Conservation (phyloP, 2,329 filamentous ascomycete genomes). For the Colletotrichum zoysiae region DNA sequence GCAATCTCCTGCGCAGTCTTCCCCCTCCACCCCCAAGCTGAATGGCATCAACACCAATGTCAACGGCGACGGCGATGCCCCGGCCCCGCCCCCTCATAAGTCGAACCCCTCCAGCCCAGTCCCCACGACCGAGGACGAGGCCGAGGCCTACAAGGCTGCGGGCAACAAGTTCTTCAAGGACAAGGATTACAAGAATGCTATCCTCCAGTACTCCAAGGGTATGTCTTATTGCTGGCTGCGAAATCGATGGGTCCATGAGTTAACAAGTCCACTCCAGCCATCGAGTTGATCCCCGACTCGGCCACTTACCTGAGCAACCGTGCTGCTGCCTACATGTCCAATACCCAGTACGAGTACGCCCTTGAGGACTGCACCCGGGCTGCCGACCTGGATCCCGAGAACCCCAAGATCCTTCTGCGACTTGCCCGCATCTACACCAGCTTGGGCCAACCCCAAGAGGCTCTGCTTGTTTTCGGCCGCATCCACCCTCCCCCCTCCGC, state of each 20-base stretch:
- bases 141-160: slow-evolving; percentile 90
- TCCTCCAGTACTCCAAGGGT: slow-evolving; percentile 97
- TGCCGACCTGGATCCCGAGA: slow-evolving; percentile 85
- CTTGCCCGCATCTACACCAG: slow-evolving; percentile 91
- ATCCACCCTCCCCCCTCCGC: slow-evolving; percentile 85
- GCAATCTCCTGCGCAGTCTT: slow-evolving; percentile 53
- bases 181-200: slow-evolving; percentile 87
- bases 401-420: slow-evolving; percentile 88
- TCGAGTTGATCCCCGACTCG: slow-evolving; percentile 87
- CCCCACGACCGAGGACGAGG: slow-evolving; percentile 74
- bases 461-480: slow-evolving; percentile 82
- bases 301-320: slow-evolving; percentile 95
- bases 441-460: slow-evolving; percentile 88
- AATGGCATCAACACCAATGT: slow-evolving; percentile 59
- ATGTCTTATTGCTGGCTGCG: slow-evolving; percentile 46
- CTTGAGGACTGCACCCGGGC: slow-evolving; percentile 89
- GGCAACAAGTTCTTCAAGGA: slow-evolving; percentile 99
- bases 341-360: slow-evolving; percentile 81
- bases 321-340: slow-evolving; percentile 93
- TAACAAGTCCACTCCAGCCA: slow-evolving; percentile 69
- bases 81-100: slow-evolving; percentile 79
- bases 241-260: background rate
- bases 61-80: slow-evolving; percentile 64
- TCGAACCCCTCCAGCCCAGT: slow-evolving; percentile 71
- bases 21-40: slow-evolving; percentile 67